Evolutionary conservation across 2,329 filamentous ascomycete species (phyloP).

Genomic region (Colletotrichum abscissum): DNA sequence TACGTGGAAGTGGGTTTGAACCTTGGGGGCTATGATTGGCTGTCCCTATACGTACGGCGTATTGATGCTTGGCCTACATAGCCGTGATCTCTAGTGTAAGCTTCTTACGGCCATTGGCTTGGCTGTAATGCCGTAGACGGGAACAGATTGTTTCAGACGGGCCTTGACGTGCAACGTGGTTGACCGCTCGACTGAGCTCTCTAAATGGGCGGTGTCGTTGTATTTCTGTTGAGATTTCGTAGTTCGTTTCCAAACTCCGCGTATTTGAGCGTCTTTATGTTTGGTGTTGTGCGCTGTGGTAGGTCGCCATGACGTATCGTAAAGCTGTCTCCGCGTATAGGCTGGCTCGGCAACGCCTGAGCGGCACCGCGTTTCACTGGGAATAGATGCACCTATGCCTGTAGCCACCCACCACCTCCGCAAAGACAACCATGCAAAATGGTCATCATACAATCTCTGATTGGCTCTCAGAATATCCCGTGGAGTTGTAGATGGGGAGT

Average conservation of each 20-base stretch:
- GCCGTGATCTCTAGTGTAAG: not conserved
- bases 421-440: constrained; percentile 12
- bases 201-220: too few species aligned
- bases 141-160: not conserved
- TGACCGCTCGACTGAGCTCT: too few species aligned
- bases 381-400: constrained; percentile 11
- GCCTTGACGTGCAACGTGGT: not conserved
- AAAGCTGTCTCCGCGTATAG: constrained; percentile 18
- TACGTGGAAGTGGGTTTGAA: not conserved
- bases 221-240: too few species aligned
- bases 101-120: not conserved
- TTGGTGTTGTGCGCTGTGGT: not conserved
- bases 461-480: not conserved
- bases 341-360: not conserved
- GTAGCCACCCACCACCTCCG: not conserved
- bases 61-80: not conserved
- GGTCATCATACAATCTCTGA: constrained; percentile 7
- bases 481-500: not conserved
- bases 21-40: not conserved
- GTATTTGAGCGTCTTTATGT: not conserved
- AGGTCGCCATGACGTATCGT: constrained; percentile 14
- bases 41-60: not conserved
- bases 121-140: not conserved
- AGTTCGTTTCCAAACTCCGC: not conserved
- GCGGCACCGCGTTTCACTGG: constrained; percentile 17